Evolutionary conservation across 2,329 filamentous ascomycete genomes (phyloP).

Genomic region (Colletotrichum cuscutae): DNA sequence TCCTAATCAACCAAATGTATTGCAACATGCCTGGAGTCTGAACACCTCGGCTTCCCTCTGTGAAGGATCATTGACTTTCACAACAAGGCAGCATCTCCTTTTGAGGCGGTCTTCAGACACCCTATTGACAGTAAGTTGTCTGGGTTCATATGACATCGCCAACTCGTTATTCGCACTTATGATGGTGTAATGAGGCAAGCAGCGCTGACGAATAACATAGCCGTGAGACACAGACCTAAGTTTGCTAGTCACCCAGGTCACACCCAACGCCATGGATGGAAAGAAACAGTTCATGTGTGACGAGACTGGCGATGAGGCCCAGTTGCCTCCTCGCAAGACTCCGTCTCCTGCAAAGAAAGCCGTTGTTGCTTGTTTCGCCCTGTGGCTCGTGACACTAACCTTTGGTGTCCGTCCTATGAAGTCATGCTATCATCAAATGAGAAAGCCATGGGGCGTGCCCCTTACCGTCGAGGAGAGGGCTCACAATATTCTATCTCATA

Average conservation of each 20-base stretch:
- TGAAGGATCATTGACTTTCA: not conserved
- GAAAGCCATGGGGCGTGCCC: slow-evolving; percentile 40
- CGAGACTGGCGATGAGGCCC: slow-evolving; percentile 11
- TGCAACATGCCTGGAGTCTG: not conserved
- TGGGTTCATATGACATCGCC: not conserved
- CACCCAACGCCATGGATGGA: slow-evolving; percentile 4
- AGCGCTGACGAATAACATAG: not conserved
- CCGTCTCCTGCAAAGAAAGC: slow-evolving; percentile 18
- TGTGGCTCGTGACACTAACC: slow-evolving; percentile 28
- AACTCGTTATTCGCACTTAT: not conserved
- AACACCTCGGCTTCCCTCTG: not conserved
- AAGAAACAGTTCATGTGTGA: slow-evolving; percentile 6
- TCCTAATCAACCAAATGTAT: slow-evolving; percentile 3
- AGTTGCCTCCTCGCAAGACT: not conserved
- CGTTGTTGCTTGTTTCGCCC: slow-evolving; percentile 30
- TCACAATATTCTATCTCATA: slow-evolving; percentile 54
- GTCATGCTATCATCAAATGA: slow-evolving; percentile 29
- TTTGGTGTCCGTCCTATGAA: slow-evolving; percentile 19
- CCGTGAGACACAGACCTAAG: not conserved
- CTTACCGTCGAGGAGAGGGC: slow-evolving; percentile 55
- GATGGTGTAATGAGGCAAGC: not conserved
- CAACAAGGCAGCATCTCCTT: not conserved
- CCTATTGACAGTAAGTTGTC: not conserved
- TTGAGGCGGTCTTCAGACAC: not conserved
- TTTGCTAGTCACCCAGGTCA: not conserved